Evolutionary conservation across 208 protist species (phyloP).

Genomic region (Trypanosoma congolense): DNA sequence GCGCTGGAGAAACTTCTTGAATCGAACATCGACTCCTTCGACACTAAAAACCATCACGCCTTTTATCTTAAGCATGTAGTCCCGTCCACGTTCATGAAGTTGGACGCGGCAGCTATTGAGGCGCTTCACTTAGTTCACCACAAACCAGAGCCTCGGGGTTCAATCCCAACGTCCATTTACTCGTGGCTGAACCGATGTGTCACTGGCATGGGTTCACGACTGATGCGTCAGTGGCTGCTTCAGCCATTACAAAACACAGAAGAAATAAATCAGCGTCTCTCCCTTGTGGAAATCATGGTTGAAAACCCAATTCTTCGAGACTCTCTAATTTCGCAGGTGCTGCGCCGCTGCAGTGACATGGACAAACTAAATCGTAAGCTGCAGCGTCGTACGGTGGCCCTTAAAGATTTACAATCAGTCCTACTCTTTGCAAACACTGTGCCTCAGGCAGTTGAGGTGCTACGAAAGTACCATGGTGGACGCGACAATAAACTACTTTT

Average conservation of each 20-base stretch:
- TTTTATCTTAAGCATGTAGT: conserved; percentile 78
- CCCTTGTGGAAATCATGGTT: conserved; percentile 92
- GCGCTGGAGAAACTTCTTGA: conserved; percentile 65
- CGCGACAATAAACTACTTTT: conserved; percentile 67
- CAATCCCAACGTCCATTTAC: conserved; percentile 82
- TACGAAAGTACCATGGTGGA: conserved; percentile 62
- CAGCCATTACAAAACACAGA: conserved; percentile 92
- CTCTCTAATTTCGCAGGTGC: conserved; percentile 65
- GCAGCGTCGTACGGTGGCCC: conserved; percentile 62
- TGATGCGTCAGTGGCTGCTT: conserved; percentile 95
- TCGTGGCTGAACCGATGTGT: conserved; percentile 94
- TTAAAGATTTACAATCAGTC: conserved; percentile 88
- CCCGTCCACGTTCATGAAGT: conserved; percentile 89
- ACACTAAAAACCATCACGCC: conserved; percentile 58
- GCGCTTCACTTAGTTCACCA: conserved; percentile 90
- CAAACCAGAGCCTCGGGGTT: conserved; percentile 72
- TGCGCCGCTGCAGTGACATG: conserved; percentile 92
- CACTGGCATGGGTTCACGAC: conserved; percentile 94
- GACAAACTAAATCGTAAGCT: conserved; percentile 91
- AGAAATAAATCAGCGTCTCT: conserved; percentile 90
- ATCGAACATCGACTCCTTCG: conserved; percentile 50
- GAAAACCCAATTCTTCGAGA: conserved; percentile 85
- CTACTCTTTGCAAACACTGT: conserved; percentile 79
- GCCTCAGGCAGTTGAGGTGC: conserved; percentile 50
- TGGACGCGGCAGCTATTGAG: conserved; percentile 91